phyloP scores from a whole-genome alignment of 257 asterid genomes.

The Rauvolfia tetraphylla region DNA sequence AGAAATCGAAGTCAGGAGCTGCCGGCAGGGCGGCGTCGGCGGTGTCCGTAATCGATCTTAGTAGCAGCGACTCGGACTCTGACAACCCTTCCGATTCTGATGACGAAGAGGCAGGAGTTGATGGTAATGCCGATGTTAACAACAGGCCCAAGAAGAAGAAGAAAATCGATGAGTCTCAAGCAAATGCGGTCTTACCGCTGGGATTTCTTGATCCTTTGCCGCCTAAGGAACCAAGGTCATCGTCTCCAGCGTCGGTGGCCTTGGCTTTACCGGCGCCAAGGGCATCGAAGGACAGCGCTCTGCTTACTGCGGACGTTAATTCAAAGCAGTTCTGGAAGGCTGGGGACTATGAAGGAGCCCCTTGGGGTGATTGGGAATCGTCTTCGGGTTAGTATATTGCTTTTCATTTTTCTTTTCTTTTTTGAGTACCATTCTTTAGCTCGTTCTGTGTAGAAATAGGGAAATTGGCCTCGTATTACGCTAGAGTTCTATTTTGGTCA shows the following conservation, averaged over 20 bases:
- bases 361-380: slow-evolving; percentile 13
- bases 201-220: slow-evolving; percentile 70
- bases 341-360: slow-evolving; percentile 52
- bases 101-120: too few species aligned
- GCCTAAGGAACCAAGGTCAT: slow-evolving; percentile 18
- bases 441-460: not conserved
- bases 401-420: not conserved
- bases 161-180: slow-evolving; percentile 13
- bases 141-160: slow-evolving; percentile 31
- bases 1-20: not conserved
- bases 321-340: slow-evolving; percentile 76
- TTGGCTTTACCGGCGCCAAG: not conserved
- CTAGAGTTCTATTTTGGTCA: not conserved
- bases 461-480: not conserved
- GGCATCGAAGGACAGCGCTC: slow-evolving; percentile 14
- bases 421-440: not conserved
- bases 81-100: too few species aligned
- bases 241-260: not conserved
- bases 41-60: not conserved
- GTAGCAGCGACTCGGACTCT: slow-evolving; percentile 19
- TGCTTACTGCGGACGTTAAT: not conserved
- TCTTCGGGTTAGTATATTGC: not conserved
- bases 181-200: slow-evolving; percentile 34
- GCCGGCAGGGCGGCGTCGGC: not conserved
- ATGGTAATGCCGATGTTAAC: not conserved